phyloP scores from a whole-genome alignment of 2,329 filamentous ascomycete species.

The Calonectria montana region DNA sequence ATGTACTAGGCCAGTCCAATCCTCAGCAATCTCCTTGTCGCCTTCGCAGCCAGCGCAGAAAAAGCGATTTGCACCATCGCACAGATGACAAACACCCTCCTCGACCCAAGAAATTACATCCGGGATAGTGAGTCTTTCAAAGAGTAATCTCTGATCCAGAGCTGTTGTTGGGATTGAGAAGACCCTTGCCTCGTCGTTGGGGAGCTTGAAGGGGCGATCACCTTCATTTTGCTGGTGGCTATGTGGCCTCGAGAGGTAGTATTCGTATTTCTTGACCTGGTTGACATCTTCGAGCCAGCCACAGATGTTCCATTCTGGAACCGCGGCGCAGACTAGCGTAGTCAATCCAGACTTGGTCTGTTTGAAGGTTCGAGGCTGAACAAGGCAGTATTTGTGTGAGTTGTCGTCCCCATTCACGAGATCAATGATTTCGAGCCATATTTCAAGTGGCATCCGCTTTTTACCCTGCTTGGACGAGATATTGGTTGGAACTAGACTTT shows the following conservation, averaged over 20 bases:
- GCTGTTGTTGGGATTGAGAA: neutral
- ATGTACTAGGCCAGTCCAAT: neutral
- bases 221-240: neutral
- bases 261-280: neutral
- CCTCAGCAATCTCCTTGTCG: neutral
- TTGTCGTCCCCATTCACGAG: neutral
- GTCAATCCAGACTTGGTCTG: neutral
- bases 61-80: neutral
- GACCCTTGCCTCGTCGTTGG: neutral
- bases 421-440: constrained; percentile 1
- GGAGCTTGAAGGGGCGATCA: neutral
- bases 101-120: constrained; percentile 6
- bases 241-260: neutral
- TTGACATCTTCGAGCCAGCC: neutral
- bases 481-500: neutral
- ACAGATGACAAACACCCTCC: neutral
- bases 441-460: constrained; percentile 1
- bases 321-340: neutral
- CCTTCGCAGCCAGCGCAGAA: neutral
- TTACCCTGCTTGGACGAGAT: constrained; percentile 5
- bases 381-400: neutral
- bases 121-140: constrained; percentile 8
- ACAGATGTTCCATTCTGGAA: neutral
- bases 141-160: neutral
- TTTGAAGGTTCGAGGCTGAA: constrained; percentile 4